Evolutionary conservation across 2,329 filamentous ascomycete species (phyloP).

Genomic region (Hypoxylon rubiginosum): DNA sequence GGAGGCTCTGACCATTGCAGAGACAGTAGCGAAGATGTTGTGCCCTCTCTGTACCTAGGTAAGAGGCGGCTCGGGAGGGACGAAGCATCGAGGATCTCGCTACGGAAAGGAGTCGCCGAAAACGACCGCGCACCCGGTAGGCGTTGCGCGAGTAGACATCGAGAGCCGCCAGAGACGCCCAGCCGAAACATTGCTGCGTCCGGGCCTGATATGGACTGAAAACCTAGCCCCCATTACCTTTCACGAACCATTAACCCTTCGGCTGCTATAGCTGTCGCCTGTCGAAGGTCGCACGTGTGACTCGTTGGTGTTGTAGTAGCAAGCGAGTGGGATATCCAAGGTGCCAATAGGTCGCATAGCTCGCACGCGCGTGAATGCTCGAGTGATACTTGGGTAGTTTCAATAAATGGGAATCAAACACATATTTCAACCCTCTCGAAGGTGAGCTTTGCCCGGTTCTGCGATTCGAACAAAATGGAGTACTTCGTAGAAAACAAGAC

Average conservation of each 20-base stretch:
- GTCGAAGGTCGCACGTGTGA: neutral
- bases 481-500: too few species aligned
- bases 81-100: constrained; percentile 64
- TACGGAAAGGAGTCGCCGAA: constrained; percentile 60
- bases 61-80: constrained; percentile 67
- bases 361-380: neutral
- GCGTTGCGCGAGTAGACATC: constrained; percentile 4
- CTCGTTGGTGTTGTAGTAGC: constrained; percentile 4
- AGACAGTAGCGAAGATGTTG: constrained; percentile 66
- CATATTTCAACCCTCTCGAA: constrained; percentile 6
- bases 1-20: constrained; percentile 68
- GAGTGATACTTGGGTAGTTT: neutral
- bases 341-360: constrained; percentile 31
- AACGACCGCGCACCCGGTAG: constrained; percentile 57
- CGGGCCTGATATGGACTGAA: neutral
- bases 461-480: neutral
- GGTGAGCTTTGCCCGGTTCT: neutral
- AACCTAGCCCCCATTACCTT: constrained; percentile 3
- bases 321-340: constrained; percentile 4
- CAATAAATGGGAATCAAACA: constrained; percentile 11
- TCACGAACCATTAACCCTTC: neutral
- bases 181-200: constrained; percentile 24
- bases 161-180: constrained; percentile 2
- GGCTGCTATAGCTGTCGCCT: constrained; percentile 1
- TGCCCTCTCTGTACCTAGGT: constrained; percentile 74